These are phyloP conservation scores for Neurospora sp. DNA, from an alignment of 495 filamentous ascomycete species.

Conservation along the genomic window DNA sequence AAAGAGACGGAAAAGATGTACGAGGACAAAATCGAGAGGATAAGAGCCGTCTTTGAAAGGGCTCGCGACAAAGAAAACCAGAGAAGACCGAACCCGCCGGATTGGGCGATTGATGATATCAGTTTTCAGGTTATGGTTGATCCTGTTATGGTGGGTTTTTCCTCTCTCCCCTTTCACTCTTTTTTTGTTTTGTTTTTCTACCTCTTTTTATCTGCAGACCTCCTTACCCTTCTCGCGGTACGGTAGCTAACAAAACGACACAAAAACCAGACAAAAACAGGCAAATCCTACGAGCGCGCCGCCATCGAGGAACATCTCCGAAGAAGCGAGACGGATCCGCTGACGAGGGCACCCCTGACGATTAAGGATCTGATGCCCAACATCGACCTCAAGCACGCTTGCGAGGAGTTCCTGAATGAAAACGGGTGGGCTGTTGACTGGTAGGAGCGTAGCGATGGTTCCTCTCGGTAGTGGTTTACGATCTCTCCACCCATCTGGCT, in stretches of 20 bases:
- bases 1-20: slow-evolving; percentile 4
- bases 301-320: slow-evolving; percentile 82
- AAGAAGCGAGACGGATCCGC: slow-evolving; percentile 63
- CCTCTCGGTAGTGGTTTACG: neutral
- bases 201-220: no score
- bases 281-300: slow-evolving; percentile 79
- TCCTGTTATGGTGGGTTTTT: slow-evolving; percentile 57
- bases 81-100: slow-evolving; percentile 59
- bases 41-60: slow-evolving; percentile 45
- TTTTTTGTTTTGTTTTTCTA: no score
- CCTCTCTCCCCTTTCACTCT: no score
- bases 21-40: neutral
- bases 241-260: slow-evolving; percentile 2
- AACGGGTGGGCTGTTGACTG: slow-evolving; percentile 96
- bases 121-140: slow-evolving; percentile 90
- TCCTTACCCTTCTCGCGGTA: slow-evolving; percentile 1
- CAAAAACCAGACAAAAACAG: slow-evolving; percentile 56
- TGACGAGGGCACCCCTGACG: slow-evolving; percentile 66
- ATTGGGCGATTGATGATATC: slow-evolving; percentile 82
- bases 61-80: slow-evolving; percentile 38
- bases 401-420: slow-evolving; percentile 69
- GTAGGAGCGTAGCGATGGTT: slow-evolving; percentile 30
- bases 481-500: neutral
- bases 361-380: slow-evolving; percentile 74
- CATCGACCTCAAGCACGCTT: slow-evolving; percentile 70